Evolutionary conservation across 2,329 filamentous ascomycete genomes (phyloP), one percentile per base, ranked within the genome.

Genomic region (Cordyceps cateniannulata): DNA sequence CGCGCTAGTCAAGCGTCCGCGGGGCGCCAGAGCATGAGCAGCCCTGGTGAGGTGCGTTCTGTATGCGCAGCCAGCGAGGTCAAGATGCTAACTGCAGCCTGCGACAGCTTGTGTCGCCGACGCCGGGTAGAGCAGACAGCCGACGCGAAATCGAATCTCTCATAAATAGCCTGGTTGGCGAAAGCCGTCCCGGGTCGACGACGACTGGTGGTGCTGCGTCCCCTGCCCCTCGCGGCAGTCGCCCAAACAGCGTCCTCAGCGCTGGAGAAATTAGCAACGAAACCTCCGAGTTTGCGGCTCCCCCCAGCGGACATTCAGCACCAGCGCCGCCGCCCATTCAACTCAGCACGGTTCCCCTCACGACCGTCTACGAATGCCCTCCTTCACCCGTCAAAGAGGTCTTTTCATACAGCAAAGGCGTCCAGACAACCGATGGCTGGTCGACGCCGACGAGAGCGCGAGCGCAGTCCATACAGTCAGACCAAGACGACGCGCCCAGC

Each of bases 401-500:
- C 62, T 92, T 96, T 70, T 96, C 92, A 58, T 99, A 99, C 80
- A 98, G 90, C 81, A 98, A 97, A 77, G 93, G 87, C 60, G 92
- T 98, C 24, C 96, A 99, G 75, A 97, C 95, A 18, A 85, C 88
- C 24, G 89, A 91, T 68, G 85, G 88, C 64, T 90, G 90, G 85
- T 79, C 81, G 20, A 78, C 80, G 61, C 77, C 82, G 29, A 77
- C 80, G 38, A 78, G 81, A 35, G 76, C 81, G 1, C 70, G 74
- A 63, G 69, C 73, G 16, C 70, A 73, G 29, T 76, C 74, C 18
- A 66, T 70, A 14, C 62, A 70, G 20, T 86, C 86, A 18, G 88
- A 92, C 32, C 79, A 81, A 32, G 88, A 89, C 24, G 84, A 85
- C 44, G 70, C 76, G 10, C 75, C 81, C 9, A 81, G 81, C 48